Percentiles rank a stretch among this genome's conserved stretches.
phyloP scores from a whole-genome alignment of 257 asterid genomes.

The Ilex aquifolium region DNA sequence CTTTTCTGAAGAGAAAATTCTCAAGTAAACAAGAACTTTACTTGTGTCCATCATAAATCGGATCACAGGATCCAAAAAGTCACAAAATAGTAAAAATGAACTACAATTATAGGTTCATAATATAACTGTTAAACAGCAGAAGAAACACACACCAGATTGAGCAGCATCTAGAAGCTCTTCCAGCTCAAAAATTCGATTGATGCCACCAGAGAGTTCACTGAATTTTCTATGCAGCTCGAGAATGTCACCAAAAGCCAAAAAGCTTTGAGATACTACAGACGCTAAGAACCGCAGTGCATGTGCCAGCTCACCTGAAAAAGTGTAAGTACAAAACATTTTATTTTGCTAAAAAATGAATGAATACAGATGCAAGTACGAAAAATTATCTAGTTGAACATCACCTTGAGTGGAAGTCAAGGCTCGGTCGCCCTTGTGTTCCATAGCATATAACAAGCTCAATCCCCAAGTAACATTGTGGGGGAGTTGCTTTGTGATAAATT shows the following conservation, averaged over 20 bases:
- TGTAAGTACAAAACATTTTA: constrained; percentile 2
- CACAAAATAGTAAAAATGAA: too few relatives aligned
- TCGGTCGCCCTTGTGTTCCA: constrained; percentile 94
- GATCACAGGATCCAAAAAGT: neutral
- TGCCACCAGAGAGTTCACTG: constrained; percentile 93
- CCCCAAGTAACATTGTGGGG: constrained; percentile 99
- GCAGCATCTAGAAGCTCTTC: constrained; percentile 90
- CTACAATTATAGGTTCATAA: neutral
- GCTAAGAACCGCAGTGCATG: constrained; percentile 96
- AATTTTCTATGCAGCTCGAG: constrained; percentile 92
- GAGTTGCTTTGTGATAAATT: constrained; percentile 93
- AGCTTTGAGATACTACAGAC: constrained; percentile 99
- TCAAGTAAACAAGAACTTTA: neutral
- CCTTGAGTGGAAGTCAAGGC: constrained; percentile 98
- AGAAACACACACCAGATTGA: constrained; percentile 56
- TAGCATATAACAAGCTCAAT: constrained; percentile 88
- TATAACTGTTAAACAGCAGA: constrained; percentile 1
- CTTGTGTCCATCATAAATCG: neutral
- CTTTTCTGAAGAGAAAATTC: too few relatives aligned
- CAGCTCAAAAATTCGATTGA: constrained; percentile 87
- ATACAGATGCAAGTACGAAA: constrained; percentile 1
- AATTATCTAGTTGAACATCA: constrained; percentile 18
- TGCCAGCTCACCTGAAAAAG: constrained; percentile 81
- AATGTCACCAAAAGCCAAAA: constrained; percentile 98
- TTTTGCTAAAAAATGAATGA: constrained; percentile 2